These are phyloP conservation scores for Irpex sp. DNA, from an alignment of 1,284 basidiomycete genomes.

Conservation along the genomic window DNA sequence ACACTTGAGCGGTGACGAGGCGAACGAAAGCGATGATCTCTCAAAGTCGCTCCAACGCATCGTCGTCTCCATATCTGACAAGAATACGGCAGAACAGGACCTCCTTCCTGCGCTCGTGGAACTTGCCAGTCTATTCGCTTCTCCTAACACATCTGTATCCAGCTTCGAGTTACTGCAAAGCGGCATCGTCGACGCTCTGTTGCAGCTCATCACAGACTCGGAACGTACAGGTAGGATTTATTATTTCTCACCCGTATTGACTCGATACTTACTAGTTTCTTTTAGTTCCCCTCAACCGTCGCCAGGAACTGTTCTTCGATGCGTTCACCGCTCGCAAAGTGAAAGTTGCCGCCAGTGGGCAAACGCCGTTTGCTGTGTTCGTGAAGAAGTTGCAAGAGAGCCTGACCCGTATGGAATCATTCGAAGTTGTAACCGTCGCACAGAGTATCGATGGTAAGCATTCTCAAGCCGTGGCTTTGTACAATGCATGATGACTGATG, in stretches of 20 bases:
- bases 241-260: conserved; percentile 4
- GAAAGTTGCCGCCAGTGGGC: conserved; percentile 38
- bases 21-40: conserved; percentile 59
- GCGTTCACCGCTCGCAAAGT: conserved; percentile 60
- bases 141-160: conserved; percentile 78
- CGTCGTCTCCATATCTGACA: conserved; percentile 57
- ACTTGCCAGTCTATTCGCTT: conserved; percentile 78
- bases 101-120: conserved; percentile 64
- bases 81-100: conserved; percentile 59
- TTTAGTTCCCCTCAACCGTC: conserved; percentile 51
- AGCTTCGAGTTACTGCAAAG: conserved; percentile 96
- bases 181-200: conserved; percentile 85
- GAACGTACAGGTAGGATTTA: conserved; percentile 47
- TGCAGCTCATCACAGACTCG: conserved; percentile 77
- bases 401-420: conserved; percentile 89
- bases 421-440: conserved; percentile 86
- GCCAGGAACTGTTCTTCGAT: conserved; percentile 74
- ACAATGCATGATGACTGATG: background rate
- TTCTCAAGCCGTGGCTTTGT: background rate
- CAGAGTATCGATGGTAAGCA: conserved; percentile 68
- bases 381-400: conserved; percentile 95
- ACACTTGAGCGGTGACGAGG: conserved; percentile 58
- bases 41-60: conserved; percentile 63
- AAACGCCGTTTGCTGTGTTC: conserved; percentile 74
- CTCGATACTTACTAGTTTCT: background rate